These are phyloP conservation scores for Malus hybrid DNA, from an alignment of 331 rosid species.

Conservation along the genomic window DNA sequence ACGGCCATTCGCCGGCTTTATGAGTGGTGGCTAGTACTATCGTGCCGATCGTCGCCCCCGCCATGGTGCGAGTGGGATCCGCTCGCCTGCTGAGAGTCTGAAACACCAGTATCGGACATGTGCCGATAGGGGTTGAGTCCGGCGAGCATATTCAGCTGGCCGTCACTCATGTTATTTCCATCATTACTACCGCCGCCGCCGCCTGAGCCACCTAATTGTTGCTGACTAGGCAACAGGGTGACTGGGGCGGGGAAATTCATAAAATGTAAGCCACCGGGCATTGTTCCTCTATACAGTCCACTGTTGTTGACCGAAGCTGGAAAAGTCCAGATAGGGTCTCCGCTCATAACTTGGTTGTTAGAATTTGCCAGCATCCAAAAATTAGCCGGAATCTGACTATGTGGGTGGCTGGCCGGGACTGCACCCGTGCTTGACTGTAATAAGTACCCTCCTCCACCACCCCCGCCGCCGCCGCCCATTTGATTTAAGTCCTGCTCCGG, in stretches of 20 bases:
- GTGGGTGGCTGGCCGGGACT: constrained; percentile 62
- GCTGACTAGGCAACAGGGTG: constrained; percentile 71
- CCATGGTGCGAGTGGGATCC: constrained; percentile 76
- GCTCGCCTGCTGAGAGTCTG: constrained; percentile 58
- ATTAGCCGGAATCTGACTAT: constrained; percentile 66
- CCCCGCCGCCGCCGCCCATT: constrained; percentile 16
- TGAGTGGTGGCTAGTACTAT: constrained; percentile 60
- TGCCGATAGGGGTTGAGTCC: constrained; percentile 73
- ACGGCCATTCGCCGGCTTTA: constrained; percentile 13
- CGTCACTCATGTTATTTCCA: constrained; percentile 31
- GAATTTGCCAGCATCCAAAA: constrained; percentile 92
- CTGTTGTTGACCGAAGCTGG: constrained; percentile 59
- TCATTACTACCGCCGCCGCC: constrained; percentile 20
- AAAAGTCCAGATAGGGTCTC: constrained; percentile 83
- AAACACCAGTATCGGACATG: constrained; percentile 22
- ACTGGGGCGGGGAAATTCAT: constrained; percentile 85
- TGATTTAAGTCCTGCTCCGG: constrained; percentile 54
- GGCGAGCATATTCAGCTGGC: constrained; percentile 69
- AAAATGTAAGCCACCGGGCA: constrained; percentile 83
- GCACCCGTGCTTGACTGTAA: constrained; percentile 63
- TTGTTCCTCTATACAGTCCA: constrained; percentile 61
- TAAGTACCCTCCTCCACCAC: constrained; percentile 27
- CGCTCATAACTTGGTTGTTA: constrained; percentile 63
- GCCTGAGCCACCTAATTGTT: constrained; percentile 26
- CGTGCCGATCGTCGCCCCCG: constrained; percentile 46